phyloP scores from a whole-genome alignment of 2,329 filamentous ascomycete species.

The Aaosphaeria pasadenensis region DNA sequence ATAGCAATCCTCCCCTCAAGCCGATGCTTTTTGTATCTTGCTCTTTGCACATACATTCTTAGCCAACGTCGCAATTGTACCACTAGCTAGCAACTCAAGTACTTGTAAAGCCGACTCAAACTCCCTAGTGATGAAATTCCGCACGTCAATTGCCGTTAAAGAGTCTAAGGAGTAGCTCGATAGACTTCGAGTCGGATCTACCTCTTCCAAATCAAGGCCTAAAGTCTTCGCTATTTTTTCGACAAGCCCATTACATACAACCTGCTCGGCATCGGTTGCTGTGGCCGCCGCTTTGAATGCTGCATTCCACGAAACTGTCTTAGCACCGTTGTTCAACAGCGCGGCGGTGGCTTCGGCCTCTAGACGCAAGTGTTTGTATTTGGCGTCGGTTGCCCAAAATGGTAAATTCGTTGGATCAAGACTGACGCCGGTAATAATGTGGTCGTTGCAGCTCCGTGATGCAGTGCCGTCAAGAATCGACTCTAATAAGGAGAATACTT shows the following conservation, averaged over 20 bases:
- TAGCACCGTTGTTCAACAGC: conserved; percentile 5
- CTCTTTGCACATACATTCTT: conserved; percentile 48
- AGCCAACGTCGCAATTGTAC: conserved; percentile 49
- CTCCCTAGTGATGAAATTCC: conserved; percentile 28
- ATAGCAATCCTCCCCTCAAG: too few relatives aligned
- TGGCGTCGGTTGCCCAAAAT: conserved; percentile 26
- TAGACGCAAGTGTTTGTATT: conserved; percentile 19
- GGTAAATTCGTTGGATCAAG: conserved; percentile 16
- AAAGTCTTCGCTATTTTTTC: conserved; percentile 25
- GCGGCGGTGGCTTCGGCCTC: conserved; percentile 17
- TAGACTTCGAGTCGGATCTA: conserved; percentile 20
- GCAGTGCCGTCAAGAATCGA: conserved; percentile 17
- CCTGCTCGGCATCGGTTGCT: conserved; percentile 15
- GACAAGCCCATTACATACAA: conserved; percentile 19
- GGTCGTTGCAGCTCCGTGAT: conserved; percentile 15
- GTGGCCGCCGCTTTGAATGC: conserved; percentile 19
- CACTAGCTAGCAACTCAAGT: conserved; percentile 53
- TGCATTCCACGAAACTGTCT: conserved; percentile 16
- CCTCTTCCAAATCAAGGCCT: conserved; percentile 19
- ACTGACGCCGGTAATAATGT: conserved; percentile 25
- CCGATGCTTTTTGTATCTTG: background rate
- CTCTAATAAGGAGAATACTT: conserved; percentile 22
- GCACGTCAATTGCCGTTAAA: conserved; percentile 26
- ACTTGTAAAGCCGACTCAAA: conserved; percentile 54
- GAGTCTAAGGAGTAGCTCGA: conserved; percentile 22